A percentile compares a stretch with the other conserved stretches of the same genome.
Conservation (phyloP, 148 eudicot genomes). For the Heliosperma pusillum region DNA sequence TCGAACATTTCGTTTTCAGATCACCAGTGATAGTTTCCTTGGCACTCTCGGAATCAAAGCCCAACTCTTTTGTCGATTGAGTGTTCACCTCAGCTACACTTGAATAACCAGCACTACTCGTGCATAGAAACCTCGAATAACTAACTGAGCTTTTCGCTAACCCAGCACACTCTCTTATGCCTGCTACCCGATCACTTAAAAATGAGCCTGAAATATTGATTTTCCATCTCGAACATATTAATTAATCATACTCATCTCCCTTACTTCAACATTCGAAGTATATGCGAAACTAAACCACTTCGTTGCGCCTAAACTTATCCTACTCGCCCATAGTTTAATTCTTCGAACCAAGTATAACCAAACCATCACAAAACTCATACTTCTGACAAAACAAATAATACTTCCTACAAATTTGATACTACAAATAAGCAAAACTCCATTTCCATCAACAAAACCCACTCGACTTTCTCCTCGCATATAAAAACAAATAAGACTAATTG, state of each 20-base stretch:
- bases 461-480: not conserved
- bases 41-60: conserved; percentile 9
- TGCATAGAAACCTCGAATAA: conserved; percentile 17
- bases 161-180: not conserved
- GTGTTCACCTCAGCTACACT: conserved; percentile 5
- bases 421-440: not conserved
- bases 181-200: conserved; percentile 19
- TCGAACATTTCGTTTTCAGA: conserved; percentile 24
- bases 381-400: not conserved
- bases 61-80: not conserved
- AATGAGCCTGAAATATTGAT: conserved; percentile 25
- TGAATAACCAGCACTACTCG: conserved; percentile 15
- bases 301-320: not conserved
- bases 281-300: not conserved
- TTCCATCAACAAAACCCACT: not conserved
- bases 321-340: not conserved
- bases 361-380: not conserved
- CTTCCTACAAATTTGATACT: not conserved
- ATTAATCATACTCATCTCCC: not conserved
- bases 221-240: not conserved
- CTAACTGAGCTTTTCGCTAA: not conserved
- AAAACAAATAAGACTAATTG: not conserved
- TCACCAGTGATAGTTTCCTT: conserved; percentile 18
- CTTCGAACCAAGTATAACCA: not conserved
- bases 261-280: not conserved